A percentile compares a stretch with the other conserved stretches of the same genome.
Evolutionary conservation across 352 stramenopile species (phyloP).

Genomic region (Saprolegnia diclina): DNA sequence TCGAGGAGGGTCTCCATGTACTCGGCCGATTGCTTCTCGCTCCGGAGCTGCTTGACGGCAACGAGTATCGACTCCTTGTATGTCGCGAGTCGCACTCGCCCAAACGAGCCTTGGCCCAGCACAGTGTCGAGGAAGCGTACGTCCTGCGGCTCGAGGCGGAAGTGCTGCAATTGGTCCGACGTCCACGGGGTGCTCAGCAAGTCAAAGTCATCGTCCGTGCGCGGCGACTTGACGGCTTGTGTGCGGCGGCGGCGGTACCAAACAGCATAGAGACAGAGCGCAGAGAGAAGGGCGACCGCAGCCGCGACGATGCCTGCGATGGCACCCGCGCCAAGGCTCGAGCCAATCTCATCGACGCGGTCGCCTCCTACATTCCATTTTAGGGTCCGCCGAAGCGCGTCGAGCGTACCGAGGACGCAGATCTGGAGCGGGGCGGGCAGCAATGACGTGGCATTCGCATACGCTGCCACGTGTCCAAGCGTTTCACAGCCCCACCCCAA

Average conservation of each 20-base stretch:
- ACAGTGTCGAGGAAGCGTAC: constrained; percentile 10
- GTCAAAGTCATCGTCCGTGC: too few relatives aligned
- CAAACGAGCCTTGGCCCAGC: constrained; percentile 18
- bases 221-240: background rate
- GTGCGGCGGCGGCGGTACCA: background rate
- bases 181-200: too few relatives aligned
- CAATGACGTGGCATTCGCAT: background rate
- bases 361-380: background rate
- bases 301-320: background rate
- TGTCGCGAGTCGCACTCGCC: constrained; percentile 2
- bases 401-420: background rate
- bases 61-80: constrained; percentile 13
- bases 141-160: background rate
- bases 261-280: background rate
- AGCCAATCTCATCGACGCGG: background rate
- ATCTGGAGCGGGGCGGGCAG: background rate
- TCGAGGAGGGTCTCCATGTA: constrained; percentile 43
- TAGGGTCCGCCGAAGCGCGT: background rate
- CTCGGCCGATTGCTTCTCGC: constrained; percentile 30
- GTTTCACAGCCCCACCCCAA: too few relatives aligned
- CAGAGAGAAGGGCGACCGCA: background rate
- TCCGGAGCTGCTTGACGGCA: constrained; percentile 19
- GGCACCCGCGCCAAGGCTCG: background rate
- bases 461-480: too few relatives aligned
- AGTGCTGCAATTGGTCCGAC: background rate